Conservation (phyloP, 225 moss, liverwort and hornwort genomes). For the Climacium dendroides region DNA sequence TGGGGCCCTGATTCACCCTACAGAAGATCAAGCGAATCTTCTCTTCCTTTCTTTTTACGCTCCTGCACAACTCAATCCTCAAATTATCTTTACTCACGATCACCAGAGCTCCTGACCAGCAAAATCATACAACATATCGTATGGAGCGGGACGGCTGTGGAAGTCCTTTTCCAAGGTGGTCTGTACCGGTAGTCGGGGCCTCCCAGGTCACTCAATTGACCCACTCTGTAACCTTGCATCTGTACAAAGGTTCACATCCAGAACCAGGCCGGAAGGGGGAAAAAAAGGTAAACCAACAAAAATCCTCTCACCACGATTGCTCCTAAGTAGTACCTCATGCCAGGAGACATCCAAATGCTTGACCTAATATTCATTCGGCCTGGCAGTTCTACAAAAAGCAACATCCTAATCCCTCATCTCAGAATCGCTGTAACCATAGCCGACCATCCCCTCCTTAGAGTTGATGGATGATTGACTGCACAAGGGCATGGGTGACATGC, state of each 20-base stretch:
- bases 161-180: background rate
- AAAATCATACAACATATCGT: background rate
- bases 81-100: background rate
- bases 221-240: background rate
- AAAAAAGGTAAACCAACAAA: background rate
- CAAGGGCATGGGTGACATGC: background rate
- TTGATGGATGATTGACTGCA: constrained; percentile 6
- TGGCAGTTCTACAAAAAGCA: background rate
- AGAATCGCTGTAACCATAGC: background rate
- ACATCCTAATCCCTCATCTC: background rate
- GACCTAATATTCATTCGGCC: background rate
- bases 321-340: background rate
- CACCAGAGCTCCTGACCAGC: background rate
- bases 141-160: background rate
- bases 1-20: background rate
- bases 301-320: background rate
- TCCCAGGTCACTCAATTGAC: background rate
- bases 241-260: constrained; percentile 1
- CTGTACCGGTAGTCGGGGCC: background rate
- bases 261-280: background rate
- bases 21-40: background rate
- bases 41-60: background rate
- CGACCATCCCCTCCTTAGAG: background rate
- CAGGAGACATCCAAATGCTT: background rate
- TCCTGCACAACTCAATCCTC: background rate